Percentiles rank a stretch among this genome's conserved stretches.
phyloP scores from a whole-genome alignment of 108 stramenopile species.

The Epipyxis sp. region DNA sequence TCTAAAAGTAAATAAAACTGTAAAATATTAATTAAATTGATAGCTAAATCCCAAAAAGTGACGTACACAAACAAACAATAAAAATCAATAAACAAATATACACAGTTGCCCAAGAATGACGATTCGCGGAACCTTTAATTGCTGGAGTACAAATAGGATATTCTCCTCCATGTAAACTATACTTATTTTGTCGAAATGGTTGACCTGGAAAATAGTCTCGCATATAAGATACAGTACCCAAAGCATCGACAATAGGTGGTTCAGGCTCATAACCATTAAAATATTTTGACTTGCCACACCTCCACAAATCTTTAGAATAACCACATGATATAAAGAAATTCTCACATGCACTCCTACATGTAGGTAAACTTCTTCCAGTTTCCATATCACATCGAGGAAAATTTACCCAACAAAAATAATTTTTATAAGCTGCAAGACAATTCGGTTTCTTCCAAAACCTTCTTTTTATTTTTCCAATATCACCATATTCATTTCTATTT shows the following conservation, averaged over 20 bases:
- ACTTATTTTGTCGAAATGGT: conserved; percentile 38
- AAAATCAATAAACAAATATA: too few species aligned
- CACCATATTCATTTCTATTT: conserved; percentile 47
- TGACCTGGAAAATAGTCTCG: conserved; percentile 63
- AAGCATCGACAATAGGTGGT: conserved; percentile 32
- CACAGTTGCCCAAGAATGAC: too few species aligned
- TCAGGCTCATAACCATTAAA: conserved; percentile 57
- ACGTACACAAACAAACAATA: too few species aligned
- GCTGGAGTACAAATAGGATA: not conserved
- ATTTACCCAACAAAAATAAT: conserved; percentile 57
- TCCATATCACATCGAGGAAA: conserved; percentile 55
- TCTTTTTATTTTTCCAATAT: conserved; percentile 36
- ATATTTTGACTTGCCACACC: conserved; percentile 51
- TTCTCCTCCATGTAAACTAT: not conserved
- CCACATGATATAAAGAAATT: conserved; percentile 56
- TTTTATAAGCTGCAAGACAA: conserved; percentile 52
- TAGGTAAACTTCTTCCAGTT: conserved; percentile 36
- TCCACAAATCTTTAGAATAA: conserved; percentile 49
- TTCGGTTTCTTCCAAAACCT: conserved; percentile 53
- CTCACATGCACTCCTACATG: conserved; percentile 58
- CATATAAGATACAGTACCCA: conserved; percentile 33
- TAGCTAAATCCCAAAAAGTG: too few species aligned
- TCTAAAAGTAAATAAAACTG: too few species aligned
- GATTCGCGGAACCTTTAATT: not conserved
- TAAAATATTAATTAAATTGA: too few species aligned